phyloP scores from a whole-genome alignment of 2,329 filamentous ascomycete species.

The Trichophyton equinum region DNA sequence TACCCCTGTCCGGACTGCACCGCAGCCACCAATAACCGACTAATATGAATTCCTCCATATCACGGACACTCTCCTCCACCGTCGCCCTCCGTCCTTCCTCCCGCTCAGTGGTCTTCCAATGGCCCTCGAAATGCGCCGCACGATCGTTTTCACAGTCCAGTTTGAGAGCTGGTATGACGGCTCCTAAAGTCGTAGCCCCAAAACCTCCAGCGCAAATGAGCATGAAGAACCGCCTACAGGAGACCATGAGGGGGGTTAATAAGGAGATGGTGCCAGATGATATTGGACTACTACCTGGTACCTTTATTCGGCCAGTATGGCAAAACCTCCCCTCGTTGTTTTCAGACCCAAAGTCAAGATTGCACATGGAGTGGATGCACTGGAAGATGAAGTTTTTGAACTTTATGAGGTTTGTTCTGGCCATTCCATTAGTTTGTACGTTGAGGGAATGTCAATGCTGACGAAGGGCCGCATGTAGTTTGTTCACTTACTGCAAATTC shows the following conservation, averaged over 20 bases:
- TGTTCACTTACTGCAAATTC: constrained; percentile 24
- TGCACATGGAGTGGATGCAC: constrained; percentile 31
- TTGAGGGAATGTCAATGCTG: neutral
- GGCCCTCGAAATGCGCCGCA: constrained; percentile 18
- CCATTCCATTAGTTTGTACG: neutral
- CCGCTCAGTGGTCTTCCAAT: constrained; percentile 5
- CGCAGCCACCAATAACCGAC: neutral
- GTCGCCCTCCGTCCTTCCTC: constrained; percentile 11
- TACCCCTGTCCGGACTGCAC: neutral
- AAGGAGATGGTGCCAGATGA: constrained; percentile 14
- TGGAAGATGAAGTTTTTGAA: constrained; percentile 25
- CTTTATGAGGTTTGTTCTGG: constrained; percentile 22
- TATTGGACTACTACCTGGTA: constrained; percentile 36
- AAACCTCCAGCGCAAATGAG: constrained; percentile 28
- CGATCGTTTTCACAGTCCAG: constrained; percentile 26
- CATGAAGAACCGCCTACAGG: constrained; percentile 25
- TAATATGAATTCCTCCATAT: constrained; percentile 25
- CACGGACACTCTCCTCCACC: constrained; percentile 15
- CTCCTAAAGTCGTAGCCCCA: constrained; percentile 17
- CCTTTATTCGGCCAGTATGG: constrained; percentile 29
- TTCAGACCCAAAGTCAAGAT: constrained; percentile 23
- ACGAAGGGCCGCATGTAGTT: constrained; percentile 12
- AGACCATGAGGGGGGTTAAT: constrained; percentile 17
- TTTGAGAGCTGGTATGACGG: constrained; percentile 13
- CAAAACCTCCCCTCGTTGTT: constrained; percentile 31